Evolutionary conservation across 352 stramenopile species (phyloP), one percentile per base, ranked within the genome.

Genomic region (Phytophthora cryptogea): DNA sequence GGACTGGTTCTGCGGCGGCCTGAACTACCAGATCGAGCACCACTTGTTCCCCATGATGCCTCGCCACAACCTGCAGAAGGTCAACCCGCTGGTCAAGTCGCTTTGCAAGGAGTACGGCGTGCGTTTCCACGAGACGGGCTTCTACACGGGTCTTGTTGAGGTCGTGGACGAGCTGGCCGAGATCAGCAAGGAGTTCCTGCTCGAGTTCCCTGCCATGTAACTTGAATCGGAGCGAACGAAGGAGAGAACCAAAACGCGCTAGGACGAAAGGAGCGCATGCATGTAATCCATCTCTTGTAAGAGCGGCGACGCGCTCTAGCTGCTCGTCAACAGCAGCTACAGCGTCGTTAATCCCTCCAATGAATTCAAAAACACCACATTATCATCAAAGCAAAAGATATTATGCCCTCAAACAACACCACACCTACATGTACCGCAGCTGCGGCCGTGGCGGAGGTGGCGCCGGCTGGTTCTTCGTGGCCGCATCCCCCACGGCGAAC

Each of bases 1-100:
- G 39, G 91, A 99, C 70, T 99, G 96, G 96, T 99, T 99, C 81
- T 99, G 95, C 50, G 97, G 96, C 72, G 97, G 96, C 17, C 84
- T 99, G 6, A 97, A 99, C 78, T 99, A 99, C 72, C 96, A 99
- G 83, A 96, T 99, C 39, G 96, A 99, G 72, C 97, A 99, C 78
- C 97, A 99, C 76, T 85, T 99, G 45, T 99, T 99, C 81, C 97
- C 96, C 16, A 90, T 93, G 68, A 90, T 99, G 72, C 96, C 96
- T n/a, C 85, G 96, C 63, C 95, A 99, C 80, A 98, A 99, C 71
- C 73, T 98, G 44, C 59, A 68, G 8, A 95, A 96, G 73, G 83
- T 97, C 23, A 97, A 99, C 75, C 84, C 90, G 54, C 72, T 99
- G 42, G 93, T 99, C 37, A 93, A 98, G 65, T 96, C 89, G 27